phyloP scores from a whole-genome alignment of 805 yeast species.

The Lachancea quebecensis region DNA sequence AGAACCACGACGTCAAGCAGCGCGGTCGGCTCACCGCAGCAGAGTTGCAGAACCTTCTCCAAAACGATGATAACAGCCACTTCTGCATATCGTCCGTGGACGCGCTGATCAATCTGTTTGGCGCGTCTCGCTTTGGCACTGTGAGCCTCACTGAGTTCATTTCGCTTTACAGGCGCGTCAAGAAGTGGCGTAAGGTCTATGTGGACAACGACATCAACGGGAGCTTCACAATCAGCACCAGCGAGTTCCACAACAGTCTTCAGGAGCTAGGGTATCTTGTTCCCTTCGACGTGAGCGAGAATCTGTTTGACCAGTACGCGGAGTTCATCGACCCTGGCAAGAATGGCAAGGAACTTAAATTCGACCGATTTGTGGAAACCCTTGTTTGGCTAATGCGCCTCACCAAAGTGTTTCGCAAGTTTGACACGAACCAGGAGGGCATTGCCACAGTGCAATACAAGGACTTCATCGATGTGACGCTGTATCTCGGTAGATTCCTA shows the following conservation, averaged over 20 bases:
- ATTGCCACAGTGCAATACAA: constrained; percentile 59
- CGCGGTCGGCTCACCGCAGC: constrained; percentile 29
- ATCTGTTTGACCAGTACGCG: constrained; percentile 32
- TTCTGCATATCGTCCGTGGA: constrained; percentile 32
- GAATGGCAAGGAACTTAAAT: constrained; percentile 43
- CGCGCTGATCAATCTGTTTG: constrained; percentile 30
- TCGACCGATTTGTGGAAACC: constrained; percentile 77
- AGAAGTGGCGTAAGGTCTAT: constrained; percentile 32
- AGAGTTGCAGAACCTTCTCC: constrained; percentile 30
- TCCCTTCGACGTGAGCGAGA: constrained; percentile 31
- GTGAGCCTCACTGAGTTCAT: constrained; percentile 29
- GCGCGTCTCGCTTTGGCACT: constrained; percentile 32
- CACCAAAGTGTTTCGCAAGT: constrained; percentile 72
- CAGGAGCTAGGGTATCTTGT: constrained; percentile 31
- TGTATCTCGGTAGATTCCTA: constrained; percentile 33
- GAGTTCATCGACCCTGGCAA: constrained; percentile 26
- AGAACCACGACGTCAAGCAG: constrained; percentile 27
- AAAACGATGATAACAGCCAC: constrained; percentile 30
- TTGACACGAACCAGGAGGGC: constrained; percentile 69
- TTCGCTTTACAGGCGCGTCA: constrained; percentile 30
- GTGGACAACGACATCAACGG: constrained; percentile 32
- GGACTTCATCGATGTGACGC: constrained; percentile 52
- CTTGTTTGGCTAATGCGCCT: constrained; percentile 69
- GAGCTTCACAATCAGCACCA: constrained; percentile 26
- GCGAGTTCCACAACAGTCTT: constrained; percentile 30